Evolutionary conservation across 306 rosid genomes (phyloP).

Genomic region (Vicia faba): DNA sequence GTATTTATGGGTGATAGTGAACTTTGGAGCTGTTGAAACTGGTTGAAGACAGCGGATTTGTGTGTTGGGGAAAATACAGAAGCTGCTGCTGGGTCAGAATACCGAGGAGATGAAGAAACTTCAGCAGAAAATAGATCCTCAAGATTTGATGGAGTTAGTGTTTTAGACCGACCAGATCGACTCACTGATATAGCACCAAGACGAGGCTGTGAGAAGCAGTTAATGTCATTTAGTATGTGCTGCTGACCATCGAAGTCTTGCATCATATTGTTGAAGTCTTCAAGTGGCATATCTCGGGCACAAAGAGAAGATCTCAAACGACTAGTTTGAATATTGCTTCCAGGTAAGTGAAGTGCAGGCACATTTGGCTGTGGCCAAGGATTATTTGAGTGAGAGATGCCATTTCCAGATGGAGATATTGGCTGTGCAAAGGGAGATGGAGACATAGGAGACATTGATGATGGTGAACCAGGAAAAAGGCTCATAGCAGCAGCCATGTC

Average conservation of each 20-base stretch:
- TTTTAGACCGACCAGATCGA: slow-evolving; percentile 65
- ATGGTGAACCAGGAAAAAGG: slow-evolving; percentile 77
- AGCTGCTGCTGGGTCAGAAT: slow-evolving; percentile 62
- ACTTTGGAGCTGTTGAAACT: slow-evolving; percentile 84
- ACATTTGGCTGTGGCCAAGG: slow-evolving; percentile 89
- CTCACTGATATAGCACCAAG: slow-evolving; percentile 49
- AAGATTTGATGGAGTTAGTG: slow-evolving; percentile 79
- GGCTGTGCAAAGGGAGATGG: slow-evolving; percentile 78
- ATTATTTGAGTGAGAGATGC: slow-evolving; percentile 52
- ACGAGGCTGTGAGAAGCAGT: slow-evolving; percentile 65
- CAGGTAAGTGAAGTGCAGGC: slow-evolving; percentile 84
- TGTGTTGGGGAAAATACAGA: slow-evolving; percentile 77
- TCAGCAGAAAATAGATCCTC: slow-evolving; percentile 84
- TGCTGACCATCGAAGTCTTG: slow-evolving; percentile 65
- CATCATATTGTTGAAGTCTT: slow-evolving; percentile 53
- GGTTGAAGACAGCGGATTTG: slow-evolving; percentile 72
- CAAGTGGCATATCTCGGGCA: slow-evolving; percentile 74
- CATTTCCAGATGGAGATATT: slow-evolving; percentile 74
- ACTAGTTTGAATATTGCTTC: slow-evolving; percentile 79
- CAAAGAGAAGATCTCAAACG: slow-evolving; percentile 84
- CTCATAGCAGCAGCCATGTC: slow-evolving; percentile 95
- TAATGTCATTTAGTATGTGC: slow-evolving; percentile 65
- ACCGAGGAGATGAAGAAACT: slow-evolving; percentile 71
- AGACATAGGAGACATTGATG: slow-evolving; percentile 72
- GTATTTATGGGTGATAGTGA: slow-evolving; percentile 77